phyloP scores from a whole-genome alignment of 441 rosid species.

The Gossypium gossypioides region DNA sequence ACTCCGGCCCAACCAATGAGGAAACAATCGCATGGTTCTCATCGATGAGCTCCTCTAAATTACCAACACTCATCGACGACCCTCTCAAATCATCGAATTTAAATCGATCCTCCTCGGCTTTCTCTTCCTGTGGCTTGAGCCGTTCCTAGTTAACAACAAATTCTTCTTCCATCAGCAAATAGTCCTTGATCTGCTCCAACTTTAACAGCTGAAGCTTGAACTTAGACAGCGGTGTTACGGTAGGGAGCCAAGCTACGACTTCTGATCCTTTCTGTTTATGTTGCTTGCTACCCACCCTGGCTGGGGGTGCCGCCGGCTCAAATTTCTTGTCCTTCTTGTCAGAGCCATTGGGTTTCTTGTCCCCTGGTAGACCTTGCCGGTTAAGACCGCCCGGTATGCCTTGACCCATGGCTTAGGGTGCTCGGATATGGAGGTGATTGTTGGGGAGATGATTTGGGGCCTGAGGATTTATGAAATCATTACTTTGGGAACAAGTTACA shows the following conservation, averaged over 20 bases:
- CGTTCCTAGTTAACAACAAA: constrained; percentile 86
- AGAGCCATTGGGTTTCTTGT: constrained; percentile 44
- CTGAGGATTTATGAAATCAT: too few relatives aligned
- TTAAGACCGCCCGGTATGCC: constrained; percentile 54
- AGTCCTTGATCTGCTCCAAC: constrained; percentile 81
- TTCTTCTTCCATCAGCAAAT: constrained; percentile 89
- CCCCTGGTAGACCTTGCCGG: constrained; percentile 36
- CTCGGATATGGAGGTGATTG: not conserved
- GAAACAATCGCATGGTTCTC: constrained; percentile 96
- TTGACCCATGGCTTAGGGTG: constrained; percentile 38
- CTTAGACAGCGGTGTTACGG: constrained; percentile 71
- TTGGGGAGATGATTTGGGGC: not conserved
- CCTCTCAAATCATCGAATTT: constrained; percentile 93
- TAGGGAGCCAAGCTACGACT: constrained; percentile 80
- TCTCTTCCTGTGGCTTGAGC: constrained; percentile 91
- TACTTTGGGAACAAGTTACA: not conserved
- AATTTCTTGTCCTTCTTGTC: constrained; percentile 61
- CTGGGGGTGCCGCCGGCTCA: constrained; percentile 88
- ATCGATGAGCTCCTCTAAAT: constrained; percentile 80
- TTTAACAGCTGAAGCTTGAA: constrained; percentile 77
- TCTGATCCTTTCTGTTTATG: constrained; percentile 84
- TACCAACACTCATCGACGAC: constrained; percentile 93
- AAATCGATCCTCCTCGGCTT: constrained; percentile 89
- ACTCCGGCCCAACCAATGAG: constrained; percentile 89
- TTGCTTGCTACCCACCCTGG: constrained; percentile 83